phyloP scores from a whole-genome alignment of 192 early-diverging fungal species.

The Ambispora gerdemannii region DNA sequence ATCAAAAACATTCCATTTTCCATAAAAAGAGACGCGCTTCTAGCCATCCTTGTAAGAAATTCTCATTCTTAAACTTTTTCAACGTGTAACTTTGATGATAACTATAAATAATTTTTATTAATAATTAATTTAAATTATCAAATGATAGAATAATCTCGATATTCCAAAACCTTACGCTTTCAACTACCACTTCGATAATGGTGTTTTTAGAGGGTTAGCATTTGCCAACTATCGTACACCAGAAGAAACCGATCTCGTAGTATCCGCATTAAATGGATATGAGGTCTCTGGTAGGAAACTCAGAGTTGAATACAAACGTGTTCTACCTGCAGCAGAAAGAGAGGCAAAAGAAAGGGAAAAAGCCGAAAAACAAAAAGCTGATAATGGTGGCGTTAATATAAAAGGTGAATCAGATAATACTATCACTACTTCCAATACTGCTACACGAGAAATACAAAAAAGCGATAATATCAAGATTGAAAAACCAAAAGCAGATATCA shows the following conservation, averaged over 20 bases:
- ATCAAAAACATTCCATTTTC: conserved; percentile 84
- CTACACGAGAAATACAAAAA: conserved; percentile 15
- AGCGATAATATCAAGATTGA: background rate
- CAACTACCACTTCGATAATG: conserved; percentile 81
- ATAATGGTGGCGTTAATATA: no score
- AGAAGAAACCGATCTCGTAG: conserved; percentile 70
- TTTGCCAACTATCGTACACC: conserved; percentile 80
- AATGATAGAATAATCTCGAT: conserved; percentile 48
- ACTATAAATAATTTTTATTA: background rate
- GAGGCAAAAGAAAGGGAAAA: conserved; percentile 56
- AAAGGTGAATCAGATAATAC: conserved; percentile 28
- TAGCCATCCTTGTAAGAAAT: conserved; percentile 58
- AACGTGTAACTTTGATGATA: no score
- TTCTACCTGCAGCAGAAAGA: conserved; percentile 59
- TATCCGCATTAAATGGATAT: conserved; percentile 66
- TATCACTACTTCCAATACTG: no score
- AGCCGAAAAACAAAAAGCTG: conserved; percentile 36
- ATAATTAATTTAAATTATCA: background rate
- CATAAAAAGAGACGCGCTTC: conserved; percentile 71
- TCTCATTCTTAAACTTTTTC: background rate
- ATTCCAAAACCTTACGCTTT: conserved; percentile 76
- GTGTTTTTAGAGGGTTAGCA: conserved; percentile 74
- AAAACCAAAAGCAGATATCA: conserved; percentile 18
- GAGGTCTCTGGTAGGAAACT: conserved; percentile 69
- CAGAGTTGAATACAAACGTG: conserved; percentile 78